Base-by-base conservation (phyloP, 2,329 filamentous ascomycete species). In the Clonostachys chloroleuca region DNA sequence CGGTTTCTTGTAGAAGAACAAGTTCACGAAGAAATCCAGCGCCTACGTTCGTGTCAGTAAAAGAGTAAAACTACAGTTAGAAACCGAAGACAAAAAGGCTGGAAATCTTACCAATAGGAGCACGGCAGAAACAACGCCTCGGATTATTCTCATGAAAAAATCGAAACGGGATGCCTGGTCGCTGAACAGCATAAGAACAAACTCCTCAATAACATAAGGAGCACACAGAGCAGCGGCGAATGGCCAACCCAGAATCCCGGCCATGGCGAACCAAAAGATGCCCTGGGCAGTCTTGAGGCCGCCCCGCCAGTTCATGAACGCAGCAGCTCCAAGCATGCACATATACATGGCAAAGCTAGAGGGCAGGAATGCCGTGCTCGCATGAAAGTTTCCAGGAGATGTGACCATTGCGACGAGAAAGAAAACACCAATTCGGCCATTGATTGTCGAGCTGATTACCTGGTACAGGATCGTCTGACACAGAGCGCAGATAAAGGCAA, bases 291-390 rank as follows among this genome's bases (percentile, higher is more conserved):
- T 95, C 64, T 86, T 89, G 42, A 91, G 72, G 0, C 89, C 88
- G 17, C 84, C 85, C 36, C 80, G 80, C 86, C 89, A 94, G 66
- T 96, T 89, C 80, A 99, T 87, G 65, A 97, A 99, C 1, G 89
- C 83, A 2, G 91, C 81, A 47, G 91, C 81, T 12, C 92, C 94
- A 8, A 97, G 73, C 77, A 94, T 94, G 13, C 83, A 84, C 50
- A 84, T 88, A 64, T 95, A 96, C 94, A 99, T 99, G 60, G 94
- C 87, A 61, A 99, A 99, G 65, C 87, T 96, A 9, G 92, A 96
- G 0, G 94, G 94, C 6, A 99, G 74, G 60, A 89, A 96, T 6
- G 92, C 84, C 2, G 87, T 80, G 48, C 89, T 90, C 5, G 94
- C 87, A 66, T 96, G 90, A 62, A 96, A 97, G 77, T 96, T 95